Base-by-base conservation (phyloP, 2,329 filamentous ascomycete genomes). In the Diaporthe australafricana region DNA sequence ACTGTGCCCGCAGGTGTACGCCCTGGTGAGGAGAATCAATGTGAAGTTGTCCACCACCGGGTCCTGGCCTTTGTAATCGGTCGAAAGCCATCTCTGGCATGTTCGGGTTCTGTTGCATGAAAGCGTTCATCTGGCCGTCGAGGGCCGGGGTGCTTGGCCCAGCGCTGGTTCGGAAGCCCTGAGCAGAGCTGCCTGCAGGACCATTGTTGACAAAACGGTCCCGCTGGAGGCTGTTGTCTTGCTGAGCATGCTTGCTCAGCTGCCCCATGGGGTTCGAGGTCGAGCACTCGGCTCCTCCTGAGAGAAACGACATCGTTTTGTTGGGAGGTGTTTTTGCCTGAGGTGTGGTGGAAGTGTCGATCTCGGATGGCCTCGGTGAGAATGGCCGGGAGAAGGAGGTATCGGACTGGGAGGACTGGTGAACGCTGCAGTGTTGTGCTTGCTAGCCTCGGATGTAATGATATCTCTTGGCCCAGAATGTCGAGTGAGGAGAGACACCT, bases 201-300 rank as follows among this genome's bases (percentile, higher is more conserved):
- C 91, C 91, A 75, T 92, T 87, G 74, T 94, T 94, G 73, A 94
- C 91, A 74, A 98, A 87, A 72, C 96, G 91, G 83, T 99, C 96
- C 78, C 95, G 89, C 84, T 98, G 96, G 71, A 98, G 86, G 71
- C 94, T 96, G 84, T 95, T 97, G 86, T 99, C 96, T 88, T 97
- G 94, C 80, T 97, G 94, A 71, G 96, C 94, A 83, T 98, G 95
- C 84, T 99, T 99, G 75, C 95, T 94, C 82, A 99, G 97, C 87
- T 98, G 96, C 81, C 94, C 96, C 78, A 99, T 91, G 71, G 97
- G 96, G 83, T 99, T 99, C 75, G 94, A 95, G 74, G 96, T 97
- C 70, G 96, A 98, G 88, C 96, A 99, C 86, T 98, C 96, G 77
- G 96, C 93, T 77, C 96, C 95, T 84, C 65, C 69, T 50, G 94